Evolutionary conservation across 2,329 filamentous ascomycete species (phyloP), one percentile per base, ranked within the genome.

Genomic region (Alternaria tenuissima): DNA sequence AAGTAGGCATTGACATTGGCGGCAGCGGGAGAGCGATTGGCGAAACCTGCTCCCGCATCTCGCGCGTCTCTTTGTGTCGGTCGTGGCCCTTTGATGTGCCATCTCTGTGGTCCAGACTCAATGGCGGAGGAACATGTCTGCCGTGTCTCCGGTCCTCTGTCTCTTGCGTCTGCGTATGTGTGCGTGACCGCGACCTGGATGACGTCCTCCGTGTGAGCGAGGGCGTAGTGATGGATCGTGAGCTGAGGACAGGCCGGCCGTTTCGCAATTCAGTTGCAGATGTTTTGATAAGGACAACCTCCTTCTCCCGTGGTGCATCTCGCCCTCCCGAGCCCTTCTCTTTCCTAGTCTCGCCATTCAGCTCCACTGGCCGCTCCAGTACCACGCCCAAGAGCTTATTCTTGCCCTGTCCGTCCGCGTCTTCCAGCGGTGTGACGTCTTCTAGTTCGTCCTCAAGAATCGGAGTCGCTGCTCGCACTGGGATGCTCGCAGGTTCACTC

Each of bases 1-100:
- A 89, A 0, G 87, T 89, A 1, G 87, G 86, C 53, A 90, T 81
- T 1, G 88, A 89, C 53, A 88, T 75, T 7, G 88, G 88, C 7
- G 88, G 88, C 2, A 89, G 75, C 14, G 87, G 87, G 38, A 89
- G 83, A 2, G 83, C 78, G 1, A 61, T 52, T 7, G 57, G 44
- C 2, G 81, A 82, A 7, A 76, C 63, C 7, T 73, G 59, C 14
- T 76, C 63, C 12, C 67, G 63, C 49, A 70, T 65, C 18, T 66
- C 65, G 22, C 65, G 52, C 18, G 58, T 22, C 52, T 66, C 57
- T 9, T 65, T 57, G n/a, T 80, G 75, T 41, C 68, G 62, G 6
- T 72, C 60, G 14, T 69, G 73, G 8, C 75, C 71, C 52, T 78
- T 80, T 11, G 63, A 52, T 38, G 61, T 48, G 5, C 54, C 57